Evolutionary conservation across 805 yeast species (phyloP), one percentile per base, ranked within the genome.

Genomic region (Barnettozyma botsteinii): DNA sequence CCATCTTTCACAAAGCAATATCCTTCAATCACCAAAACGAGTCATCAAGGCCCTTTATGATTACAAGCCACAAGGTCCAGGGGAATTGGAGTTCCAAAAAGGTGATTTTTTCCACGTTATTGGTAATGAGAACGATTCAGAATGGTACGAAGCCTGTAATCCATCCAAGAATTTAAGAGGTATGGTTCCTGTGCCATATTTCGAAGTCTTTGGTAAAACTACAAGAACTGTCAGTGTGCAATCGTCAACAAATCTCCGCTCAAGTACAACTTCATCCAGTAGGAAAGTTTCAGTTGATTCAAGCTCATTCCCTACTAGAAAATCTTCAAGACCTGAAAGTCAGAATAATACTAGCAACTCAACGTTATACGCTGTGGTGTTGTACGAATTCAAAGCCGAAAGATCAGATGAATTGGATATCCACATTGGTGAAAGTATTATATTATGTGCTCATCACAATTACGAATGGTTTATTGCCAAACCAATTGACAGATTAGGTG

Each of bases 391-490:
- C 62, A 72, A 69, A 45, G 97, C 98, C 6, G 73, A 69, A 52
- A 65, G 70, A 43, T 59, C 77, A 8, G 98, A 94, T 64, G 99
- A 93, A 62, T 71, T 93, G 48, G 81, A 82, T 47, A 86, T 91
- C 3, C 56, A 62, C 22, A 85, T 85, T 2, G 97, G 97, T 28
- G 99, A 93, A 53, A 82, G 85, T 52, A 73, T 93, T 46, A 85
- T 89, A 23, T 78, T 94, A 11, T 91, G 96, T 63, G 99, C 99
- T 2, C 97, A 91, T 62, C 95, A 91, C 57, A 88, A 87, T 41
- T 84, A 71, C 49, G 99, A 94, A 64, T 93, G 99, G 99, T 89
- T 88, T 53, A 93, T 93, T 44, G 98, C 97, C 5, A 93, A 93
- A 60, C 96, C 96, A 12, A 85, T 93, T 31, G 94, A 91, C 44